Percentiles rank a stretch among this genome's conserved stretches.
Conservation (phyloP, 345 rosid species). For the Populus davidiana region DNA sequence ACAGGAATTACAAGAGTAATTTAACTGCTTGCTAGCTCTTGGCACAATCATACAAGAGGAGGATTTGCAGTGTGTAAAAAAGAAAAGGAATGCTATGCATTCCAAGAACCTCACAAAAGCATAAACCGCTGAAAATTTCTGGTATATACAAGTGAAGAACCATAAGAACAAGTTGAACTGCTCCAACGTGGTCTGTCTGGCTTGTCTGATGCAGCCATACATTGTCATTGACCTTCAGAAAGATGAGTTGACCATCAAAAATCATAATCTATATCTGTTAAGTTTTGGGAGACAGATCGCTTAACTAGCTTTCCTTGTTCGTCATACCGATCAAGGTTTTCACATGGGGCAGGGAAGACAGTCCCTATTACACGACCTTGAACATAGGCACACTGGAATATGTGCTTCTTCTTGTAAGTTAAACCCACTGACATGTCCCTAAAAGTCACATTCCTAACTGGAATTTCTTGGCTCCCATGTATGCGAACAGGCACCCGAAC, state of each 20-base stretch:
- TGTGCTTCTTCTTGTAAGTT: slow-evolving; percentile 90
- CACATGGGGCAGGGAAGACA: slow-evolving; percentile 85
- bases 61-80: too few relatives aligned
- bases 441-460: slow-evolving; percentile 71
- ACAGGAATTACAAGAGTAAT: too few relatives aligned
- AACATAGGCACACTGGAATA: slow-evolving; percentile 86
- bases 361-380: slow-evolving; percentile 85
- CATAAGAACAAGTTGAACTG: slow-evolving; percentile 3
- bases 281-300: slow-evolving; percentile 61
- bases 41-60: too few relatives aligned
- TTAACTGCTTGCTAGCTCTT: too few relatives aligned
- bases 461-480: slow-evolving; percentile 86
- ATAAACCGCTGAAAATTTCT: slow-evolving; percentile 13
- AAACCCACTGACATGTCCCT: slow-evolving; percentile 84
- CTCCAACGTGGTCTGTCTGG: slow-evolving; percentile 11
- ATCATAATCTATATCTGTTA: slow-evolving; percentile 83
- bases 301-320: slow-evolving; percentile 64
- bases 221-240: slow-evolving; percentile 4
- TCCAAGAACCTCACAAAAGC: slow-evolving; percentile 7
- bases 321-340: slow-evolving; percentile 82
- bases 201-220: slow-evolving; percentile 9
- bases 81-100: background rate
- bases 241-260: slow-evolving; percentile 32
- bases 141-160: slow-evolving; percentile 24
- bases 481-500: slow-evolving; percentile 95